These are phyloP conservation scores for Aspergillus nomiae DNA, from an alignment of 2,329 filamentous ascomycete genomes.

Conservation along the genomic window DNA sequence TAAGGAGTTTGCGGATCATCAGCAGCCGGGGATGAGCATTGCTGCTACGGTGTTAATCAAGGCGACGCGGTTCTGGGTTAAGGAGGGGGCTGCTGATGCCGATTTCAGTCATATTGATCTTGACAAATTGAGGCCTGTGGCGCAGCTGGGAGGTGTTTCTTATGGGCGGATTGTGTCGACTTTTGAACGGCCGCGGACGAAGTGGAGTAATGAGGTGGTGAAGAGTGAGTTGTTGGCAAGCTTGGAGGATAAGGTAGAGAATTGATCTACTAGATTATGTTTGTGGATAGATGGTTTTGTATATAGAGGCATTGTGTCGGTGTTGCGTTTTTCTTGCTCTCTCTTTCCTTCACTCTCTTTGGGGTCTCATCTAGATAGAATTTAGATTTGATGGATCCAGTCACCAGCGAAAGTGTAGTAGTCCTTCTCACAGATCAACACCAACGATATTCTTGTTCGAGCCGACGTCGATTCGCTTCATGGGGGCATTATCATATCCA, in stretches of 20 bases:
- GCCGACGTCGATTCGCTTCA: too few species aligned
- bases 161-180: conserved; percentile 70
- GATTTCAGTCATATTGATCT: conserved; percentile 73
- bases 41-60: conserved; percentile 75
- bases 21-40: conserved; percentile 69
- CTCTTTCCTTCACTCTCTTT: background rate
- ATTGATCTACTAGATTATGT: background rate
- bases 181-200: conserved; percentile 65
- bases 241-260: conserved; percentile 12
- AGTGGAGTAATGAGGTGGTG: conserved; percentile 21
- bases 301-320: background rate
- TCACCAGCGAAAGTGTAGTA: too few species aligned
- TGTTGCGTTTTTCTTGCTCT: too few species aligned
- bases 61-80: conserved; percentile 80
- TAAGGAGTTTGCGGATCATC: conserved; percentile 73
- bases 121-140: conserved; percentile 72
- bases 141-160: conserved; percentile 80
- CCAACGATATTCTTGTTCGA: too few species aligned
- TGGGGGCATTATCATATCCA: too few species aligned
- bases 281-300: background rate
- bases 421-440: too few species aligned
- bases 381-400: background rate
- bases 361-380: background rate
- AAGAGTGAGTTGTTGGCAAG: conserved; percentile 21
- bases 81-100: conserved; percentile 80